Percentiles rank a stretch among this genome's conserved stretches.
These are phyloP conservation scores for Nicotiana noctiflora DNA, from an alignment of 257 asterid species.

Conservation along the genomic window DNA sequence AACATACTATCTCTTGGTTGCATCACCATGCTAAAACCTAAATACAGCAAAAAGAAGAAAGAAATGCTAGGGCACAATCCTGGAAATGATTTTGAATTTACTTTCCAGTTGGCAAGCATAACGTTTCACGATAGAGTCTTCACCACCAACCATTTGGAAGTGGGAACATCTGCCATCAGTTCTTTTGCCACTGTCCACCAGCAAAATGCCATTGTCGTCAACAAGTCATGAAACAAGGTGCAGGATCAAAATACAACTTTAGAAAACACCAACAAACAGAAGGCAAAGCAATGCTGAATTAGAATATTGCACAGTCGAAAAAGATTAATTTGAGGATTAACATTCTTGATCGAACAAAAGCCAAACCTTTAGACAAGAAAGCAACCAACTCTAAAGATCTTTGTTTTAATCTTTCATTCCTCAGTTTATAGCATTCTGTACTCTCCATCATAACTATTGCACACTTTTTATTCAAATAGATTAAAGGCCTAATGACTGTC, in stretches of 20 bases:
- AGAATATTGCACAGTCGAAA: not conserved
- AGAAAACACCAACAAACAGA: not conserved
- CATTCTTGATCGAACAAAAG: not conserved
- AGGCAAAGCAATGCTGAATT: not conserved
- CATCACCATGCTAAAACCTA: not conserved
- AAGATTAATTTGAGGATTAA: not conserved
- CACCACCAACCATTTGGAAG: slow-evolving; percentile 5
- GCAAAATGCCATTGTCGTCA: not conserved
- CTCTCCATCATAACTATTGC: not conserved
- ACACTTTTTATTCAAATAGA: not conserved
- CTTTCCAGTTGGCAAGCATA: not conserved
- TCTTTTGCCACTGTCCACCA: slow-evolving; percentile 5
- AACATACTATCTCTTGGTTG: not conserved
- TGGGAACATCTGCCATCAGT: not conserved
- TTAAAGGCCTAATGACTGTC: not conserved
- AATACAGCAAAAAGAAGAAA: not conserved
- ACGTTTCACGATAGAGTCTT: not conserved
- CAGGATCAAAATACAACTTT: not conserved
- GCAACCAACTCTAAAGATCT: not conserved
- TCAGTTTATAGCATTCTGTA: not conserved
- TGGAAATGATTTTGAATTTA: not conserved
- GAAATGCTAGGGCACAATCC: not conserved
- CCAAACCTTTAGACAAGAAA: not conserved
- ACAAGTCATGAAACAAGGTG: not conserved
- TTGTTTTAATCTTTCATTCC: not conserved